Evolutionary conservation across 139 green algal genomes (phyloP).

Genomic region (Chlamydomonas applanata): DNA sequence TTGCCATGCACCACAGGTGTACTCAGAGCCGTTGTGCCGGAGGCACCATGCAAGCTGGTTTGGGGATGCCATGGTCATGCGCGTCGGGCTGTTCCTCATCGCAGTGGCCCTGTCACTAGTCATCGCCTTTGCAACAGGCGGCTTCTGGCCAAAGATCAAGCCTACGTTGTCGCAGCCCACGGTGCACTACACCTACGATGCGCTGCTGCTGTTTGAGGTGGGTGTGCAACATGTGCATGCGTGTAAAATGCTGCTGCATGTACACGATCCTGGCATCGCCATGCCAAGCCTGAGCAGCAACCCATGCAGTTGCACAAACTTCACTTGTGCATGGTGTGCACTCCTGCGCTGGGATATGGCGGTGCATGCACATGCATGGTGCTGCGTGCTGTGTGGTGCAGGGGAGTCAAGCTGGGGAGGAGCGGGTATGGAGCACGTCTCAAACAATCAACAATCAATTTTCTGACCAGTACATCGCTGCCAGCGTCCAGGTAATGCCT

Average conservation of each 20-base stretch:
- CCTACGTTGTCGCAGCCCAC: slow-evolving; percentile 21
- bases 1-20: slow-evolving; percentile 21
- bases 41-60: slow-evolving; percentile 23
- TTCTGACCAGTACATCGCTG: slow-evolving; percentile 14
- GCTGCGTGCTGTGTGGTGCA: neutral
- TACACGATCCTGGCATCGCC: neutral
- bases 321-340: too few relatives aligned
- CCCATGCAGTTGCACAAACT: too few relatives aligned
- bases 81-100: slow-evolving; percentile 11
- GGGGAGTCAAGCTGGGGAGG: slow-evolving; percentile 20
- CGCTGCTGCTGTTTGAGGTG: slow-evolving; percentile 38
- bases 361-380: too few relatives aligned
- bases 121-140: slow-evolving; percentile 31
- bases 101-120: slow-evolving; percentile 32
- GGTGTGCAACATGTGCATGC: neutral
- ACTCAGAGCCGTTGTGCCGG: slow-evolving; percentile 35
- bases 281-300: too few relatives aligned
- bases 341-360: too few relatives aligned
- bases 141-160: slow-evolving; percentile 41
- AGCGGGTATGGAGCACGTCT: slow-evolving; percentile 46
- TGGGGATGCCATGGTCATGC: slow-evolving; percentile 19
- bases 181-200: slow-evolving; percentile 34
- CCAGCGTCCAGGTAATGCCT: slow-evolving; percentile 49
- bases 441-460: slow-evolving; percentile 29
- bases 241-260: neutral